phyloP scores from a whole-genome alignment of 805 yeast species.

The Cyberlindnera suaveolens region DNA sequence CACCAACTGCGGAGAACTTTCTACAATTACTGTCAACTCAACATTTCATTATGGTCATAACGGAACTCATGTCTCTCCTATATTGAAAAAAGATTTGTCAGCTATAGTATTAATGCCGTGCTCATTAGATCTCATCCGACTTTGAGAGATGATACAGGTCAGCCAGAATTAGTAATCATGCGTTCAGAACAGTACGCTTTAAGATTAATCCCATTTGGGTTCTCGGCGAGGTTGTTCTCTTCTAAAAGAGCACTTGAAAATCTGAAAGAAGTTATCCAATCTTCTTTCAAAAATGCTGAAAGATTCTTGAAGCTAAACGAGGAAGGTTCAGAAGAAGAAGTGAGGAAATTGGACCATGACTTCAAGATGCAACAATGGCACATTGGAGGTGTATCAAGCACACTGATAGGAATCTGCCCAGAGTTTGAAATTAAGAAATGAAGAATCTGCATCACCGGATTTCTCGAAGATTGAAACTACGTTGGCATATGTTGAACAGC shows the following conservation, averaged over 20 bases:
- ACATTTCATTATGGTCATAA: too few relatives aligned
- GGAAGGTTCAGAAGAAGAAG: constrained; percentile 17
- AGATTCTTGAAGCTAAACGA: constrained; percentile 10
- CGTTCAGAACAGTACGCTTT: constrained; percentile 30
- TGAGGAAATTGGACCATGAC: constrained; percentile 11
- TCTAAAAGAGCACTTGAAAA: constrained; percentile 7
- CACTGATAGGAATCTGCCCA: too few relatives aligned
- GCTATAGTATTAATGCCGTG: constrained; percentile 51
- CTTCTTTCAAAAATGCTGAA: constrained; percentile 13
- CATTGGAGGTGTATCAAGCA: constrained; percentile 14
- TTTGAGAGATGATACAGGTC: constrained; percentile 8
- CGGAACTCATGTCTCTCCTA: too few relatives aligned
- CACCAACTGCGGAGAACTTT: constrained; percentile 22
- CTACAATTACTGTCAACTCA: too few relatives aligned
- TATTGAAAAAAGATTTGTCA: constrained; percentile 42
- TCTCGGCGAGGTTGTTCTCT: constrained; percentile 20
- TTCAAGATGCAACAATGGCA: constrained; percentile 14
- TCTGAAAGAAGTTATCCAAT: constrained; percentile 10
- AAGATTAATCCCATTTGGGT: constrained; percentile 36
- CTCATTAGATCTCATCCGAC: constrained; percentile 40
- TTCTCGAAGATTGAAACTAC: too few relatives aligned
- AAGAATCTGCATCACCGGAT: too few relatives aligned
- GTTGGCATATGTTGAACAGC: too few relatives aligned
- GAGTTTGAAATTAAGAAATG: too few relatives aligned
- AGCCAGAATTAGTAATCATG: constrained; percentile 24